A percentile compares a stretch with the other conserved stretches of the same genome.
Evolutionary conservation across 305 asterid genomes (phyloP).

Genomic region (Fraxinus angustifolia): DNA sequence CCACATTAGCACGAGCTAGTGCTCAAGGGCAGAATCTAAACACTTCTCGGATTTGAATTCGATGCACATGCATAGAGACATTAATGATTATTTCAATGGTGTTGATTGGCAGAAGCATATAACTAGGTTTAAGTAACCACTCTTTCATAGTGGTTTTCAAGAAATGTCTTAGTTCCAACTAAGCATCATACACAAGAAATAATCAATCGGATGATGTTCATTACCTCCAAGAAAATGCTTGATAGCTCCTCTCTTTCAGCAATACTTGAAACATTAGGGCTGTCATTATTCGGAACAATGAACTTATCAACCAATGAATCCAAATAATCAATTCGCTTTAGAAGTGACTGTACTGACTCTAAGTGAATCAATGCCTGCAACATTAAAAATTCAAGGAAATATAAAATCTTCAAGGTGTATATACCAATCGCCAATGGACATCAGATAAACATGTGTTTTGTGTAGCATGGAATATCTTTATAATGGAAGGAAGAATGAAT

Average conservation of each 20-base stretch:
- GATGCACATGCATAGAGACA: not conserved
- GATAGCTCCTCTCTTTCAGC: conserved; percentile 93
- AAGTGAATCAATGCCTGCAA: conserved; percentile 93
- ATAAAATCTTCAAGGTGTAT: conserved; percentile 8
- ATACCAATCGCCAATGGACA: not conserved
- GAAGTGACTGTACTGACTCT: conserved; percentile 81
- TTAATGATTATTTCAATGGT: not conserved
- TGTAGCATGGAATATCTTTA: not conserved
- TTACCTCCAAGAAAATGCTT: conserved; percentile 92
- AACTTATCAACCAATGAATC: conserved; percentile 83
- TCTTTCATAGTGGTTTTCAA: not conserved
- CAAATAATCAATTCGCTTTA: conserved; percentile 69
- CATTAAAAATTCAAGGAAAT: conserved; percentile 6
- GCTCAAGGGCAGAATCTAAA: not conserved
- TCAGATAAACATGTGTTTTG: not conserved
- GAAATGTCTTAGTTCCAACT: not conserved
- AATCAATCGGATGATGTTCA: not conserved
- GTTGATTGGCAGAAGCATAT: not conserved
- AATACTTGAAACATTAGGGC: conserved; percentile 52
- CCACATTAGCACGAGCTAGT: not conserved
- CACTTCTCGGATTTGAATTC: not conserved
- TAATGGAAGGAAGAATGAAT: not conserved
- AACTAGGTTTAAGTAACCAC: not conserved
- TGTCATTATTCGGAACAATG: conserved; percentile 53
- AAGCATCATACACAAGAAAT: not conserved